phyloP scores from a whole-genome alignment of 257 asterid species.

The Scutellaria baicalensis region DNA sequence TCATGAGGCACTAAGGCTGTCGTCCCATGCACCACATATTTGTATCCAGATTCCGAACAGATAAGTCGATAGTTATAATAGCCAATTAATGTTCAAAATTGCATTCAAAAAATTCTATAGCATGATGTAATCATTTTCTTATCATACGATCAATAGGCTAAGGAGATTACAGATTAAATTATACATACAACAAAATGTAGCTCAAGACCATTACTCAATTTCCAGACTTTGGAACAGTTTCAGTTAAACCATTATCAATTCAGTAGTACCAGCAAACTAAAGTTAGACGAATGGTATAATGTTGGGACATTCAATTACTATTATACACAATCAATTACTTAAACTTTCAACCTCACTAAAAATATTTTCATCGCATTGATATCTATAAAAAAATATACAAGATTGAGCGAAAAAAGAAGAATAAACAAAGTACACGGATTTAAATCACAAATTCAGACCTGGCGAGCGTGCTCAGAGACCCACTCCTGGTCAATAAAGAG shows the following conservation, averaged over 20 bases:
- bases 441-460: conserved; percentile 39
- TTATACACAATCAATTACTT: neutral
- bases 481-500: conserved; percentile 74
- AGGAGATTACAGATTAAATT: neutral
- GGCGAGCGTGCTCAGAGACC: conserved; percentile 95
- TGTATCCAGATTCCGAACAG: neutral
- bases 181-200: neutral
- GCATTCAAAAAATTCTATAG: too few relatives aligned
- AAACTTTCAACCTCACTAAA: neutral
- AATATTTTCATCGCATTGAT: neutral
- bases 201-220: neutral
- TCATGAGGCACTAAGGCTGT: neutral
- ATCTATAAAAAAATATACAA: neutral
- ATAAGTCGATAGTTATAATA: neutral
- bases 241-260: neutral
- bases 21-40: neutral
- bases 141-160: neutral
- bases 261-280: neutral
- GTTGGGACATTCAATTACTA: neutral
- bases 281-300: neutral
- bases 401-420: conserved; percentile 8
- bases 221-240: neutral
- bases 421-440: neutral
- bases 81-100: neutral
- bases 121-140: too few relatives aligned